These are phyloP conservation scores for Boletellus deceptivus DNA, from an alignment of 1,284 basidiomycete genomes.

Conservation along the genomic window DNA sequence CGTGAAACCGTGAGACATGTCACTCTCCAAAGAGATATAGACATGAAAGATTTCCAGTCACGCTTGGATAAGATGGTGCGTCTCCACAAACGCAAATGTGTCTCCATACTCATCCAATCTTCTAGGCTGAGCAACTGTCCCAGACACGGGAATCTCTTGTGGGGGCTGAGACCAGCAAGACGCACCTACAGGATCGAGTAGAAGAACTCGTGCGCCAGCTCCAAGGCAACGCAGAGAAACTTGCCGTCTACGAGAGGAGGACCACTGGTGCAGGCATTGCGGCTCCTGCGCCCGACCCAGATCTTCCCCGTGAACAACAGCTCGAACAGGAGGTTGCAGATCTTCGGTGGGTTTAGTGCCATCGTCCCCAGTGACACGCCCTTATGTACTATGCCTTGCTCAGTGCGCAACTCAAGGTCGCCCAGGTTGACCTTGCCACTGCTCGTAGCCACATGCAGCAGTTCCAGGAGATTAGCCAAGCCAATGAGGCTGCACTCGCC, in stretches of 20 bases:
- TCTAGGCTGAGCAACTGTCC: slow-evolving; percentile 61
- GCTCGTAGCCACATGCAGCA: slow-evolving; percentile 75
- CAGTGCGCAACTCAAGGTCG: slow-evolving; percentile 71
- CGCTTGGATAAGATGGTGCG: slow-evolving; percentile 72
- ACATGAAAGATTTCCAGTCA: slow-evolving; percentile 71
- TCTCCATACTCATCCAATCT: slow-evolving; percentile 9
- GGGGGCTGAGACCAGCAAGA: slow-evolving; percentile 76
- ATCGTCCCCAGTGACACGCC: not conserved
- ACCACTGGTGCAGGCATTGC: slow-evolving; percentile 33
- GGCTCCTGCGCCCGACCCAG: slow-evolving; percentile 39
- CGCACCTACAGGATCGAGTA: slow-evolving; percentile 76
- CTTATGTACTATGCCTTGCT: slow-evolving; percentile 4
- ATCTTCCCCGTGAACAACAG: slow-evolving; percentile 69
- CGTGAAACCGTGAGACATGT: slow-evolving; percentile 74
- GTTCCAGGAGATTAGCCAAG: slow-evolving; percentile 81
- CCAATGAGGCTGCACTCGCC: slow-evolving; percentile 74
- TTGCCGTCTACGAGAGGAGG: slow-evolving; percentile 83
- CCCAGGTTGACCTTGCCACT: slow-evolving; percentile 70
- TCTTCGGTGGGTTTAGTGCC: slow-evolving; percentile 54
- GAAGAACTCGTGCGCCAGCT: slow-evolving; percentile 70
- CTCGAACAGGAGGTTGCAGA: slow-evolving; percentile 85
- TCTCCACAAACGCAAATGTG: slow-evolving; percentile 5
- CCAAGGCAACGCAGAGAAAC: slow-evolving; percentile 77
- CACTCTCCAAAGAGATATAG: slow-evolving; percentile 77
- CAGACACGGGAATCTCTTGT: slow-evolving; percentile 73